Evolutionary conservation across 2,329 filamentous ascomycete genomes (phyloP).

Genomic region (Microdochium bolleyi): DNA sequence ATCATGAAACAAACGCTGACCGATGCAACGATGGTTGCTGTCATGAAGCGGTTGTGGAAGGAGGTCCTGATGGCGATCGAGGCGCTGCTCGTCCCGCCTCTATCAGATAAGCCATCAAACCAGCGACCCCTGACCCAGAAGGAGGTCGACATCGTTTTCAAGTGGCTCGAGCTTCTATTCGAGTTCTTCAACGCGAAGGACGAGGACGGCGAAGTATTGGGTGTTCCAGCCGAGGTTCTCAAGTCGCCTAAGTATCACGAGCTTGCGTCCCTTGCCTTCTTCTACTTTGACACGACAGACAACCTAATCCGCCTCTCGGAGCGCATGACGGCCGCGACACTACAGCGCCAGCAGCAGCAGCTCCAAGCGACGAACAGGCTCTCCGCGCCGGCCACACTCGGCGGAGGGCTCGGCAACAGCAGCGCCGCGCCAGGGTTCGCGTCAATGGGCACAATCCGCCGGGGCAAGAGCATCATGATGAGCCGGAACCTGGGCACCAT

Average conservation of each 20-base stretch:
- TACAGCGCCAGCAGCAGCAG: constrained; percentile 66
- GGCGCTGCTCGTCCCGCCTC: constrained; percentile 77
- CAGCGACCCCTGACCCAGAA: constrained; percentile 78
- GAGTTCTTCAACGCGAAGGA: constrained; percentile 93
- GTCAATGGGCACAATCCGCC: constrained; percentile 60
- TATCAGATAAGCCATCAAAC: constrained; percentile 87
- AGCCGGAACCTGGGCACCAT: constrained; percentile 92
- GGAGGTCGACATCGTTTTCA: constrained; percentile 90
- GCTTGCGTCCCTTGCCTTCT: constrained; percentile 92
- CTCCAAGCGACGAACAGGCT: constrained; percentile 54
- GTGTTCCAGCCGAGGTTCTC: constrained; percentile 83
- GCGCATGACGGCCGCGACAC: constrained; percentile 84
- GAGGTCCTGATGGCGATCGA: constrained; percentile 92
- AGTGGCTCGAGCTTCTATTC: constrained; percentile 85
- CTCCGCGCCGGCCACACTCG: constrained; percentile 50
- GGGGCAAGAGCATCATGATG: constrained; percentile 82
- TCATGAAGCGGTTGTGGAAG: constrained; percentile 98
- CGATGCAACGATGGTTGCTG: constrained; percentile 91
- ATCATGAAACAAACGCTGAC: constrained; percentile 98
- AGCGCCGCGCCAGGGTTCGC: constrained; percentile 44
- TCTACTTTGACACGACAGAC: constrained; percentile 91
- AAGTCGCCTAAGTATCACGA: constrained; percentile 99
- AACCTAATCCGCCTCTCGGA: constrained; percentile 93
- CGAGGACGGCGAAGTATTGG: constrained; percentile 74
- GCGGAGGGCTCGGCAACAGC: constrained; percentile 41